A percentile compares a stretch with the other conserved stretches of the same genome.
phyloP scores from a whole-genome alignment of 2,329 filamentous ascomycete species.

The Teratosphaeria nubilosa region DNA sequence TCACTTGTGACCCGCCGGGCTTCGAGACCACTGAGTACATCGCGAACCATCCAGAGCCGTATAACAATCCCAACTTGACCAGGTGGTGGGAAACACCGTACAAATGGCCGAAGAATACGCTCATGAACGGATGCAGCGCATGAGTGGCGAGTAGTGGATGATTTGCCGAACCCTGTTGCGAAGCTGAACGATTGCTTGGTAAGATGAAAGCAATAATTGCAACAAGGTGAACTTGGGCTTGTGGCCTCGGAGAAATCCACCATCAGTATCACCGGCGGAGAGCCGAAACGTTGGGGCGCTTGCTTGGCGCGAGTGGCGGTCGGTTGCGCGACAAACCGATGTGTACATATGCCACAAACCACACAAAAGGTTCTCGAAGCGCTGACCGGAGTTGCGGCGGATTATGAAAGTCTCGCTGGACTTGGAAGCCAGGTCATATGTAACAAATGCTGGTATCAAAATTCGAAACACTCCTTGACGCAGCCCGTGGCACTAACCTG shows the following conservation, averaged over 20 bases:
- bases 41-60: slow-evolving; percentile 36
- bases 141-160: not conserved
- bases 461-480: not conserved
- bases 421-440: not conserved
- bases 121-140: slow-evolving; percentile 31
- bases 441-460: not conserved
- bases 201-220: not conserved
- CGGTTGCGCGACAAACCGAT: not conserved
- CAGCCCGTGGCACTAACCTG: not conserved
- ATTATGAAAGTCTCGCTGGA: too few relatives aligned
- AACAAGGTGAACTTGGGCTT: not conserved
- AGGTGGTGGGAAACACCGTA: slow-evolving; percentile 32
- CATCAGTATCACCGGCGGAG: not conserved
- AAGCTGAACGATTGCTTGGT: not conserved
- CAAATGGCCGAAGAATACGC: slow-evolving; percentile 34
- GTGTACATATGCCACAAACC: not conserved
- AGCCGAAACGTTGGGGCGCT: not conserved
- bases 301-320: not conserved
- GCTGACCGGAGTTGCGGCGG: too few relatives aligned
- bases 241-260: not conserved
- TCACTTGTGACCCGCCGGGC: slow-evolving; percentile 47
- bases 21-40: slow-evolving; percentile 45
- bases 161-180: not conserved
- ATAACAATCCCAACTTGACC: slow-evolving; percentile 42
- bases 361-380: too few relatives aligned